Evolutionary conservation across 208 protist species (phyloP).

Genomic region (Trypanosoma grayi): DNA sequence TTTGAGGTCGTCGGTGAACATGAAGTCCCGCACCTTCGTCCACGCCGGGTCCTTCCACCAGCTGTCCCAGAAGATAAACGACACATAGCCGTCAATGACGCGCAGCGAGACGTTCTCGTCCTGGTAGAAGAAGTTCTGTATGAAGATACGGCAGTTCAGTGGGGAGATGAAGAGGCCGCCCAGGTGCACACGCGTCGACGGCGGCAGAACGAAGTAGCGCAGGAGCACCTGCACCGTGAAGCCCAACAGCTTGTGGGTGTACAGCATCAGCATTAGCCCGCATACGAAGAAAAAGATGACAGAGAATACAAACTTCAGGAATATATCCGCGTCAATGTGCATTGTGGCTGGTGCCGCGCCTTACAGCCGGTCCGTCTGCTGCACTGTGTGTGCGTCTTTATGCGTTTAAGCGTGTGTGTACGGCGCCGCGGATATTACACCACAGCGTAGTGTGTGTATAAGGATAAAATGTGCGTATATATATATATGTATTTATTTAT

Average conservation of each 20-base stretch:
- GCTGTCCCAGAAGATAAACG: slow-evolving; percentile 73
- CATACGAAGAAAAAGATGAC: slow-evolving; percentile 64
- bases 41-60: slow-evolving; percentile 53
- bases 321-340: slow-evolving; percentile 37
- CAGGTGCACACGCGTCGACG: slow-evolving; percentile 48
- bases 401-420: too few species aligned
- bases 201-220: slow-evolving; percentile 61
- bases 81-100: slow-evolving; percentile 82
- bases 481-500: too few species aligned
- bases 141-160: slow-evolving; percentile 67
- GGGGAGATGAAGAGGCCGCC: slow-evolving; percentile 57
- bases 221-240: slow-evolving; percentile 46
- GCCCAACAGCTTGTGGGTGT: slow-evolving; percentile 45
- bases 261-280: slow-evolving; percentile 65
- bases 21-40: slow-evolving; percentile 70
- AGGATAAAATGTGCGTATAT: too few species aligned
- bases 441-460: too few species aligned
- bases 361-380: background rate
- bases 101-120: slow-evolving; percentile 81
- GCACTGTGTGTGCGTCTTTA: background rate
- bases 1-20: slow-evolving; percentile 65
- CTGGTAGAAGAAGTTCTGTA: slow-evolving; percentile 69
- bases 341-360: background rate
- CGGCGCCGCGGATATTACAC: too few species aligned
- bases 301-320: slow-evolving; percentile 72